phyloP scores from a whole-genome alignment of 139 green algal genomes.

The Microglena sp. region DNA sequence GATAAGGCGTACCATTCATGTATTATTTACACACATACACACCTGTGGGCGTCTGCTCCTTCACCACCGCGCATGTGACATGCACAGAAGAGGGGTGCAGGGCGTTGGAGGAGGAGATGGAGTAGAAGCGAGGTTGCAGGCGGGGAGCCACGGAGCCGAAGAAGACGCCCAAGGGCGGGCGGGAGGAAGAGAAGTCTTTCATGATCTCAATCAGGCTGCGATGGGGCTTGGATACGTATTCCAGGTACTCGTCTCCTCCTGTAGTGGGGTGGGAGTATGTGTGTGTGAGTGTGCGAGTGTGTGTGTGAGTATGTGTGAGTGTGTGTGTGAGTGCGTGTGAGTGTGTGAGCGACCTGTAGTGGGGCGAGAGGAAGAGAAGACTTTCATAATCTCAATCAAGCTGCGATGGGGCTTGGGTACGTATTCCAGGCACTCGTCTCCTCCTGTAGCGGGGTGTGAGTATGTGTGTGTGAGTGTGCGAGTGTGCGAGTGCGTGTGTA shows the following conservation, averaged over 20 bases:
- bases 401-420: not conserved
- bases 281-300: slow-evolving; percentile 12
- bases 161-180: slow-evolving; percentile 73
- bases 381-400: slow-evolving; percentile 39
- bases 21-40: too few relatives aligned
- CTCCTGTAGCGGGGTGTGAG: slow-evolving; percentile 3
- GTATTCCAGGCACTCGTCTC: not conserved
- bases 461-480: not conserved
- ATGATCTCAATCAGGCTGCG: slow-evolving; percentile 27
- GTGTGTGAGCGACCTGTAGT: too few relatives aligned
- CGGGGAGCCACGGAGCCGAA: slow-evolving; percentile 72
- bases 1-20: too few relatives aligned
- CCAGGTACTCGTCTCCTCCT: not conserved
- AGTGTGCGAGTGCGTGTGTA: not conserved
- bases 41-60: too few relatives aligned
- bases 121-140: slow-evolving; percentile 84
- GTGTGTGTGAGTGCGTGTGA: not conserved
- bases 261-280: slow-evolving; percentile 8
- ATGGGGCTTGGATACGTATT: not conserved
- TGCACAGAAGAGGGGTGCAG: slow-evolving; percentile 51
- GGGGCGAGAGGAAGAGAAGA: slow-evolving; percentile 73
- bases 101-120: slow-evolving; percentile 61
- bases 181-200: slow-evolving; percentile 68
- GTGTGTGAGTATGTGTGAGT: slow-evolving; percentile 6
- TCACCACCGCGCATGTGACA: slow-evolving; percentile 74